A percentile compares a stretch with the other conserved stretches of the same genome.
Evolutionary conservation across 371 early-diverging fungal species (phyloP).

Genomic region (Mortierella sp.): DNA sequence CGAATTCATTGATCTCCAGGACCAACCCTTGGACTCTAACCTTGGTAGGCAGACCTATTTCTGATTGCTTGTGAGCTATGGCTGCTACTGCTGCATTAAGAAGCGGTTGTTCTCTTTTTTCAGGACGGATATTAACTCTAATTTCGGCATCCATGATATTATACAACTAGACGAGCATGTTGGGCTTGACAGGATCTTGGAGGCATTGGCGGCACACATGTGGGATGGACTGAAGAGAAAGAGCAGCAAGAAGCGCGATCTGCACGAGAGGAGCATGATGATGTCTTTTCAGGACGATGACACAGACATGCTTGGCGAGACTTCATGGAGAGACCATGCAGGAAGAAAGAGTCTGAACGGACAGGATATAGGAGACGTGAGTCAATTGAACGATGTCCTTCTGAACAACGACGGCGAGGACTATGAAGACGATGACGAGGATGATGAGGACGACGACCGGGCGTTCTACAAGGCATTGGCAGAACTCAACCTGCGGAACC

Average conservation of each 20-base stretch:
- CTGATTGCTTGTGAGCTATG: background rate
- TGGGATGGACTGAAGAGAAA: constrained; percentile 79
- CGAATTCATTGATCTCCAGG: constrained; percentile 73
- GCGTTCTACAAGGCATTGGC: constrained; percentile 44
- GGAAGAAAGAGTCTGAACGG: constrained; percentile 14
- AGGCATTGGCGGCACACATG: constrained; percentile 77
- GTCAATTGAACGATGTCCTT: background rate
- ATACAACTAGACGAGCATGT: constrained; percentile 52
- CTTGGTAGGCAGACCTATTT: constrained; percentile 22
- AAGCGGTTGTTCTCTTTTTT: background rate
- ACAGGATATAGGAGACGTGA: constrained; percentile 13
- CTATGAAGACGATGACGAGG: constrained; percentile 38
- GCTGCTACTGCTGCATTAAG: background rate
- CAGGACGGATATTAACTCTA: constrained; percentile 15
- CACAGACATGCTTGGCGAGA: constrained; percentile 32
- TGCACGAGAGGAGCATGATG: constrained; percentile 50
- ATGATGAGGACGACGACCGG: constrained; percentile 51
- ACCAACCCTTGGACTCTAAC: constrained; percentile 20
- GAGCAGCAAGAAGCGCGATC: constrained; percentile 44
- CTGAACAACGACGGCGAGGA: constrained; percentile 19
- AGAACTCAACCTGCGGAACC: constrained; percentile 43
- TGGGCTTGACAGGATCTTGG: constrained; percentile 68
- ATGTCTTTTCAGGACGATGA: constrained; percentile 50
- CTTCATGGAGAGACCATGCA: constrained; percentile 19
- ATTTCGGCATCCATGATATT: background rate